Evolutionary conservation across 257 asterid genomes (phyloP).

Genomic region (Nicotiana noctiflora): DNA sequence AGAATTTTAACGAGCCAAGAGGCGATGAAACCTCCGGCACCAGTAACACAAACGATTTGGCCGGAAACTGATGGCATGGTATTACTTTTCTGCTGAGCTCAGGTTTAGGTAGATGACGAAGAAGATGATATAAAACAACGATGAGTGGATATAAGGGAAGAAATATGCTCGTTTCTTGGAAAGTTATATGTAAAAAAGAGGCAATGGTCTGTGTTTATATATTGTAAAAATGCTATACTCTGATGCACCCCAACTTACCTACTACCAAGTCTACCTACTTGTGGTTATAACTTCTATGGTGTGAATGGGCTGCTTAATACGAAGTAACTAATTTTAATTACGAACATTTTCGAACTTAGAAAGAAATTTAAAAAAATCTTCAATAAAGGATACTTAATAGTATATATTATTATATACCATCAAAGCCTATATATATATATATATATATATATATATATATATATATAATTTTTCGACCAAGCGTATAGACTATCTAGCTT

Average conservation of each 20-base stretch:
- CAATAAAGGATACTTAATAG: too few relatives aligned
- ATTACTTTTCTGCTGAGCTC: background rate
- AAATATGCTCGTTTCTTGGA: background rate
- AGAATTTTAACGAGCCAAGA: slow-evolving; percentile 89
- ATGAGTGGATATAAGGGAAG: background rate
- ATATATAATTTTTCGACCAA: too few relatives aligned
- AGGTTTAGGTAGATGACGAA: background rate
- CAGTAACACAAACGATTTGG: slow-evolving; percentile 85
- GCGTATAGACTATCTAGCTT: too few relatives aligned
- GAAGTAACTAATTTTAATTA: too few relatives aligned
- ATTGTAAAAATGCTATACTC: background rate
- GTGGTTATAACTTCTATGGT: background rate
- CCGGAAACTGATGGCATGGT: slow-evolving; percentile 64
- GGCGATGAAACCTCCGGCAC: slow-evolving; percentile 97
- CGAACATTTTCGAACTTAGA: too few relatives aligned
- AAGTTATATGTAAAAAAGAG: background rate
- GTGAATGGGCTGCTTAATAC: background rate
- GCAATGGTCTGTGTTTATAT: background rate
- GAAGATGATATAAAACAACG: background rate
- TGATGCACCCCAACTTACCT: background rate
- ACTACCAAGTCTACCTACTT: background rate
- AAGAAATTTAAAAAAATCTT: too few relatives aligned
- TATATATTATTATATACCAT: too few relatives aligned
- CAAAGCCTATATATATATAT: too few relatives aligned
- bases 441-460: too few relatives aligned